phyloP scores from a whole-genome alignment of 257 asterid species.

The Salvia rosmarinus region DNA sequence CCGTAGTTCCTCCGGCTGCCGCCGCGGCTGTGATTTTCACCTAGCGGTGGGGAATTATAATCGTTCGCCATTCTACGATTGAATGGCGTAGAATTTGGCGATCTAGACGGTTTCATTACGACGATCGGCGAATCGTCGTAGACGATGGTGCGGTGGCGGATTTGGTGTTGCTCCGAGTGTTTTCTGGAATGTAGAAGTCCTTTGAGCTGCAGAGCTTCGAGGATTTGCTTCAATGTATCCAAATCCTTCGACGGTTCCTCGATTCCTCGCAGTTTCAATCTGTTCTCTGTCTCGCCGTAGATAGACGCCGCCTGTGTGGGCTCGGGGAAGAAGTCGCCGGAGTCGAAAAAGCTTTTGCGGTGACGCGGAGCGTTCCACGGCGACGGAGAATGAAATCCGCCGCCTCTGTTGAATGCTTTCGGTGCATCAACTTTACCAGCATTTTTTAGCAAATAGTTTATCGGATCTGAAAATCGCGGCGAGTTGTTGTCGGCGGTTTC shows the following conservation, averaged over 20 bases:
- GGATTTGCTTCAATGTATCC: slow-evolving; percentile 84
- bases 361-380: slow-evolving; percentile 62
- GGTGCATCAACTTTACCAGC: slow-evolving; percentile 36
- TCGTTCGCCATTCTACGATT: slow-evolving; percentile 45
- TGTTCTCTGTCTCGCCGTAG: slow-evolving; percentile 70
- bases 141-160: slow-evolving; percentile 53
- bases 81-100: slow-evolving; percentile 41
- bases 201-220: slow-evolving; percentile 91
- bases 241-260: slow-evolving; percentile 81
- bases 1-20: slow-evolving; percentile 46
- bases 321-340: slow-evolving; percentile 84
- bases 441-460: slow-evolving; percentile 39
- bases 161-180: slow-evolving; percentile 44
- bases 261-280: slow-evolving; percentile 70
- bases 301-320: slow-evolving; percentile 55
- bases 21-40: slow-evolving; percentile 41
- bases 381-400: slow-evolving; percentile 40
- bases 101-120: slow-evolving; percentile 56
- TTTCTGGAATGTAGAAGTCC: slow-evolving; percentile 75
- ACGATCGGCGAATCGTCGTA: slow-evolving; percentile 69
- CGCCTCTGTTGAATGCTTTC: slow-evolving; percentile 47
- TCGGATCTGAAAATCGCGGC: slow-evolving; percentile 42
- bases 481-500: slow-evolving; percentile 35
- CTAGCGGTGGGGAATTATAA: slow-evolving; percentile 36
- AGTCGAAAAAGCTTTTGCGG: slow-evolving; percentile 68